These are phyloP conservation scores for Sphaceloma murrayae DNA, from an alignment of 2,329 filamentous ascomycete genomes.

Conservation along the genomic window DNA sequence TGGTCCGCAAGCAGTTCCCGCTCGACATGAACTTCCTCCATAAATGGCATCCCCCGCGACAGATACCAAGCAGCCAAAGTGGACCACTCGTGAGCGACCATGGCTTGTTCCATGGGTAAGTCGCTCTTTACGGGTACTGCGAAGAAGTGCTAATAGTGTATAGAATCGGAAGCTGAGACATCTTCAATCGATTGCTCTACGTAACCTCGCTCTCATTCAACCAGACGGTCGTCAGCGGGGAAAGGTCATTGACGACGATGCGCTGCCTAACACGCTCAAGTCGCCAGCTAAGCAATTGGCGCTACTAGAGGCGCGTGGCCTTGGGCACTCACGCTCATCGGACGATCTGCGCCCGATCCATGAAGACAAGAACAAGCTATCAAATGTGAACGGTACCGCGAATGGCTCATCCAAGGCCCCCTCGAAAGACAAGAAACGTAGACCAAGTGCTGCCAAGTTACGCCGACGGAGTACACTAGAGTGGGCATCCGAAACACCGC, in stretches of 20 bases:
- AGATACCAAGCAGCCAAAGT: conserved; percentile 8
- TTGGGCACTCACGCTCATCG: conserved; percentile 51
- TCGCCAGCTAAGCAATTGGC: conserved; percentile 58
- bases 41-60: conserved; percentile 16
- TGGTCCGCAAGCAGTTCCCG: not conserved
- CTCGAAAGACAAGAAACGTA: conserved; percentile 12
- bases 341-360: conserved; percentile 39
- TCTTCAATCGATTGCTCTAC: conserved; percentile 74
- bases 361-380: conserved; percentile 19
- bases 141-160: conserved; percentile 17
- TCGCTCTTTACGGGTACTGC: not conserved
- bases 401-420: conserved; percentile 14
- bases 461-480: conserved; percentile 52
- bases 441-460: conserved; percentile 33
- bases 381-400: conserved; percentile 1
- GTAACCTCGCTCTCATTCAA: conserved; percentile 65
- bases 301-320: conserved; percentile 37
- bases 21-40: conserved; percentile 12
- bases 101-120: conserved; percentile 45
- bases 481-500: conserved; percentile 52
- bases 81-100: conserved; percentile 36
- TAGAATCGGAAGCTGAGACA: conserved; percentile 84
- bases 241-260: conserved; percentile 67
- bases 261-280: conserved; percentile 55
- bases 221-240: conserved; percentile 39